Base-by-base conservation (phyloP, 306 rosid species). In the Vigna trinervia region DNA sequence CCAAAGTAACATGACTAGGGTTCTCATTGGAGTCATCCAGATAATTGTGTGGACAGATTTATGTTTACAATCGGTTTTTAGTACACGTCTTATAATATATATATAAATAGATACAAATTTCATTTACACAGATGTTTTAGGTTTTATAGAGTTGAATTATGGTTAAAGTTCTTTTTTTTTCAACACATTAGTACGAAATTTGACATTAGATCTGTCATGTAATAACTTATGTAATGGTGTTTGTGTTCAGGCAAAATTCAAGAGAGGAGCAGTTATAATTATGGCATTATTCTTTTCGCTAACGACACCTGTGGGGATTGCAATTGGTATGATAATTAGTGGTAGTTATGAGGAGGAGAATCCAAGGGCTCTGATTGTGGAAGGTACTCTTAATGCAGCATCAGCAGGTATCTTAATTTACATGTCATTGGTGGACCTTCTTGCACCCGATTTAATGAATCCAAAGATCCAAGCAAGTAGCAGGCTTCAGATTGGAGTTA, bases 221-320 rank as follows among this genome's bases (percentile, higher is more conserved):
- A 26, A 26, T 26, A 26, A 26, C 28, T 26, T 26, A 26, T 2
- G 28, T 26, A 30, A 30, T 1, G 4, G 0, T 41, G 46, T 41
- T 41, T 8, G 1, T 20, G 13, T 17, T 36, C 7, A 86, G 87
- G 86, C 90, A 3, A 78, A 78, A 47, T 88, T 85, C 69, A 81
- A 86, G 78, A 8, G 15, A 0, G 46, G 32, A 75, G 76, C 85
- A 0, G 26, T 81, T 0, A 15, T 66, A 13, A 41, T 74, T 0
- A 89, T 86, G 93, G 77, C 28, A 4, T 6, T 76, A 1, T 89
- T 89, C 69, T 89, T 81, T 79, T 66, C 90, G 0, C 68, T 89
- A 8, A 83, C 90, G 5, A 83, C 89, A 6, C 90, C 93, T 0
- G 12, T 89, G 6, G 90, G 93, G 6, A 86, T 89, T n/a, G 90